phyloP scores from a whole-genome alignment of 495 filamentous ascomycete species.

The Daldinia bambusicola region DNA sequence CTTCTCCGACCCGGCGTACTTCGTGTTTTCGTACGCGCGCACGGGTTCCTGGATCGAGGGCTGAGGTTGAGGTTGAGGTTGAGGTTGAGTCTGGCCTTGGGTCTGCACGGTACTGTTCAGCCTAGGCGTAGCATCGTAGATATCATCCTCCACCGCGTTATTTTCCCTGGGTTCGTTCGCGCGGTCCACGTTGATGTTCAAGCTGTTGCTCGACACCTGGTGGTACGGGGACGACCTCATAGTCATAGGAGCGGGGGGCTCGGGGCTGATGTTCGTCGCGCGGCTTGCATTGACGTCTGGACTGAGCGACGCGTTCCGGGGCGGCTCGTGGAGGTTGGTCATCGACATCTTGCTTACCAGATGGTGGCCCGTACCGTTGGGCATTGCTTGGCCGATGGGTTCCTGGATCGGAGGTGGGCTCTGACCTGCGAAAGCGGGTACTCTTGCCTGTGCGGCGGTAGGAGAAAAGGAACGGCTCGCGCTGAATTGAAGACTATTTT shows the following conservation, averaged over 20 bases:
- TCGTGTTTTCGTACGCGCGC: constrained; percentile 36
- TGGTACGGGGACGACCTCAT: constrained; percentile 31
- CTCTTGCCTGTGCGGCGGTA: not conserved
- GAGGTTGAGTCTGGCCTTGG: not conserved
- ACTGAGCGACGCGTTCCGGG: constrained; percentile 32
- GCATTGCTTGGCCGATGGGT: constrained; percentile 30
- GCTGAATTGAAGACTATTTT: not conserved
- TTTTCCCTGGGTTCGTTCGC: constrained; percentile 27
- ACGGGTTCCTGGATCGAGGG: not conserved
- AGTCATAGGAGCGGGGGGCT: constrained; percentile 28
- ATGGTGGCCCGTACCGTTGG: constrained; percentile 31
- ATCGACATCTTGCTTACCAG: constrained; percentile 37
- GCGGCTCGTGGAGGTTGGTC: not conserved
- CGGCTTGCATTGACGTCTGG: constrained; percentile 47
- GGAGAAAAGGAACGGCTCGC: constrained; percentile 17
- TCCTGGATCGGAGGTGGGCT: constrained; percentile 17
- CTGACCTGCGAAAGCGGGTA: not conserved
- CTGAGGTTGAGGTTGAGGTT: not conserved
- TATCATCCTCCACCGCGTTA: constrained; percentile 49
- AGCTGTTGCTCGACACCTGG: constrained; percentile 40
- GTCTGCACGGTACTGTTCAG: not conserved
- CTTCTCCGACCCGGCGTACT: constrained; percentile 42
- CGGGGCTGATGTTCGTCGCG: constrained; percentile 49
- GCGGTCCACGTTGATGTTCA: constrained; percentile 40
- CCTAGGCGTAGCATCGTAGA: constrained; percentile 59